These are phyloP conservation scores for Neocatenulostroma microsporum DNA, from an alignment of 2,329 filamentous ascomycete species.

Conservation along the genomic window DNA sequence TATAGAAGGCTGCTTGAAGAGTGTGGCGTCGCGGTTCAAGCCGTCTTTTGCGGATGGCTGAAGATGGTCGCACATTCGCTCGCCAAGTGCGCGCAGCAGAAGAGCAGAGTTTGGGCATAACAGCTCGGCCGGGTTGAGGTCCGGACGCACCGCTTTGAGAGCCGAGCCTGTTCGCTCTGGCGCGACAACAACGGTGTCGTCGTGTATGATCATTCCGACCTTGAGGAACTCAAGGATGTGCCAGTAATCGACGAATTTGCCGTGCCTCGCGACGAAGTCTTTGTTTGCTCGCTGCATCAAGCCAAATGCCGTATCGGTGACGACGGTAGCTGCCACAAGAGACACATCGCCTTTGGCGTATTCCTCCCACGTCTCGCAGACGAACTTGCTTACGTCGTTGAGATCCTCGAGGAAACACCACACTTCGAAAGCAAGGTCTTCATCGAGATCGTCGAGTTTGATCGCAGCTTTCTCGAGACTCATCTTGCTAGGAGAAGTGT, in stretches of 20 bases:
- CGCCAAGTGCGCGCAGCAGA: not conserved
- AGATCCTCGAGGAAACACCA: conserved; percentile 9
- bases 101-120: not conserved
- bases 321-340: not conserved
- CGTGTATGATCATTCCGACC: no score
- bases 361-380: conserved; percentile 6
- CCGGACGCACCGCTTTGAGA: no score
- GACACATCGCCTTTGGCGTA: conserved; percentile 6
- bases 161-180: no score
- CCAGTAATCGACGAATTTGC: not conserved
- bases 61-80: no score
- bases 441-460: not conserved
- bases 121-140: not conserved
- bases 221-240: no score
- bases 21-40: no score
- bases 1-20: no score
- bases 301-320: conserved; percentile 6
- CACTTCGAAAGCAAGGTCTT: conserved; percentile 1
- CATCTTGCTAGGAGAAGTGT: no score
- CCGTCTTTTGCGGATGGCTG: no score
- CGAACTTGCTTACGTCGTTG: conserved; percentile 5
- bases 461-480: not conserved
- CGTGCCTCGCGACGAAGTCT: not conserved
- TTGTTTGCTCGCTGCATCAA: conserved; percentile 3
- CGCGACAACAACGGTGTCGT: no score